These are phyloP conservation scores for Lodderomyces pseudojiufengensis DNA, from an alignment of 1,139 yeast genomes.

Conservation along the genomic window DNA sequence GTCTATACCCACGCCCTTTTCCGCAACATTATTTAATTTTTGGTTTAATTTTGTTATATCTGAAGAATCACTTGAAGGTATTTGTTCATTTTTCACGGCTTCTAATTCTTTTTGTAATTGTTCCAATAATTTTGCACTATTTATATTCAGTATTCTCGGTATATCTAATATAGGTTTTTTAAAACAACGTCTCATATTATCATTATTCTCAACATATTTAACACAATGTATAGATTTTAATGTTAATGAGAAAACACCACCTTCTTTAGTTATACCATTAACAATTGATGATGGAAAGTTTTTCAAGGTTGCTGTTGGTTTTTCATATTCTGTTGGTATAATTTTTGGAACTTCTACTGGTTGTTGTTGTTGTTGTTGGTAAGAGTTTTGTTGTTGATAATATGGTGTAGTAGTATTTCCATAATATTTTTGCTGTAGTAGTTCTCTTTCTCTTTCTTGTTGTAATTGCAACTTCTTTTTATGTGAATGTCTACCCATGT, in stretches of 20 bases:
- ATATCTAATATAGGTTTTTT: slow-evolving; percentile 13
- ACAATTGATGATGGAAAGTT: slow-evolving; percentile 41
- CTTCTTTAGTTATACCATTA: slow-evolving; percentile 43
- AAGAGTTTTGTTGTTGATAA: neutral
- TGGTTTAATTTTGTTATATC: neutral
- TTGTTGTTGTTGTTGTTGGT: neutral
- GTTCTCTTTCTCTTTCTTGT: neutral
- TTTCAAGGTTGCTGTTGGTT: slow-evolving; percentile 30
- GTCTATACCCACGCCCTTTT: neutral
- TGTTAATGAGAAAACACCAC: slow-evolving; percentile 43
- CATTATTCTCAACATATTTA: slow-evolving; percentile 35
- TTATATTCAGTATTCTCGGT: slow-evolving; percentile 21
- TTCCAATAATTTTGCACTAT: slow-evolving; percentile 17
- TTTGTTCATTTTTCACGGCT: slow-evolving; percentile 1
- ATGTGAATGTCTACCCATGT: slow-evolving; percentile 4
- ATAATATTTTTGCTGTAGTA: neutral
- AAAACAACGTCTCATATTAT: slow-evolving; percentile 24
- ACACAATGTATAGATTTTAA: slow-evolving; percentile 42
- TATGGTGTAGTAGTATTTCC: neutral
- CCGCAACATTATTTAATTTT: neutral
- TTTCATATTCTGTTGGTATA: slow-evolving; percentile 29
- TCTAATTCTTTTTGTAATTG: slow-evolving; percentile 11
- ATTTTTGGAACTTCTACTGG: slow-evolving; percentile 9
- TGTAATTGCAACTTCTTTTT: neutral
- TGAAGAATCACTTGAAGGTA: neutral